Percentiles rank a stretch among this genome's conserved stretches.
Evolutionary conservation across 768 basidiomycete genomes (phyloP).

Genomic region (Multifurca ochricompacta): DNA sequence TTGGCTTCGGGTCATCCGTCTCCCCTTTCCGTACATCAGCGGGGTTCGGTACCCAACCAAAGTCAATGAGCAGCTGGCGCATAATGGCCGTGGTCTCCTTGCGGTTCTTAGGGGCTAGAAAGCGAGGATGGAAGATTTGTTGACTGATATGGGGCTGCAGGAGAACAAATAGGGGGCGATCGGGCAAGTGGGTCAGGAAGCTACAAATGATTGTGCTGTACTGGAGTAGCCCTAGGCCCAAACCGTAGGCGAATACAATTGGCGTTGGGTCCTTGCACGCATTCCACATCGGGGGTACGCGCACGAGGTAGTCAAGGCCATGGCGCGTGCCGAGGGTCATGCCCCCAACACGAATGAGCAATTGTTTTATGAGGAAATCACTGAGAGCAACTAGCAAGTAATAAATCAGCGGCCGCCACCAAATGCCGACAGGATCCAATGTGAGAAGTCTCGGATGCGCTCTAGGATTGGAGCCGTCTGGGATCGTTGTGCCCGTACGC

Average conservation of each 20-base stretch:
- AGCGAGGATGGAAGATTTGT: slow-evolving; percentile 68
- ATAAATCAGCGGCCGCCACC: slow-evolving; percentile 59
- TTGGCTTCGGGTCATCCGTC: slow-evolving; percentile 22
- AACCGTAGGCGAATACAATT: slow-evolving; percentile 79
- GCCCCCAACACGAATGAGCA: slow-evolving; percentile 36
- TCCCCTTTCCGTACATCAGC: slow-evolving; percentile 23
- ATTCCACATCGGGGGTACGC: slow-evolving; percentile 63
- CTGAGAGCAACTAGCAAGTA: slow-evolving; percentile 44
- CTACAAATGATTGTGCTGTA: slow-evolving; percentile 56
- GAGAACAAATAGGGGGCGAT: slow-evolving; percentile 68
- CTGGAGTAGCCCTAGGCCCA: slow-evolving; percentile 75
- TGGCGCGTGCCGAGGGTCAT: slow-evolving; percentile 43
- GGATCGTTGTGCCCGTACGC: slow-evolving; percentile 58
- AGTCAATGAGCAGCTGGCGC: slow-evolving; percentile 44
- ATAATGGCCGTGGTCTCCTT: slow-evolving; percentile 51
- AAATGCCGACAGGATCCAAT: slow-evolving; percentile 65
- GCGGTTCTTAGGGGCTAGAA: slow-evolving; percentile 62
- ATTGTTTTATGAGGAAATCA: slow-evolving; percentile 42
- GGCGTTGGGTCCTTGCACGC: slow-evolving; percentile 51
- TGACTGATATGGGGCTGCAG: slow-evolving; percentile 86
- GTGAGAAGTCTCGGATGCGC: slow-evolving; percentile 60
- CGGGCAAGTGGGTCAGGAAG: slow-evolving; percentile 46
- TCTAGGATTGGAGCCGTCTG: slow-evolving; percentile 48
- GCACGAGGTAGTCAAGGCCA: slow-evolving; percentile 76
- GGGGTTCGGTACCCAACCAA: slow-evolving; percentile 52